phyloP scores from a whole-genome alignment of 495 filamentous ascomycete genomes.

The Zalerion maritima region DNA sequence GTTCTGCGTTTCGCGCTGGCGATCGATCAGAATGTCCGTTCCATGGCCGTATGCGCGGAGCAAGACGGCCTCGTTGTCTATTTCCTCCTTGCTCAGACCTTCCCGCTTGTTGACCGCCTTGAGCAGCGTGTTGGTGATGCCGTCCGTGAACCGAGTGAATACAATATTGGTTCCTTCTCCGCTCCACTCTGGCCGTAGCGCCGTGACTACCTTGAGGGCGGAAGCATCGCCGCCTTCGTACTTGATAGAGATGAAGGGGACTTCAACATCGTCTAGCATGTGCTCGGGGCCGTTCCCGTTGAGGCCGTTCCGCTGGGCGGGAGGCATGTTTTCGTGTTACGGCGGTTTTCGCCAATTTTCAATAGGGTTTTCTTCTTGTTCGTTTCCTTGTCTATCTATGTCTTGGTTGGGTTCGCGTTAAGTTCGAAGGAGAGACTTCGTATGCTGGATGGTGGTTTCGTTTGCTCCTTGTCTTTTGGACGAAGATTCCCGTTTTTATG shows the following conservation, averaged over 20 bases:
- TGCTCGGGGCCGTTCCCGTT: too few relatives aligned
- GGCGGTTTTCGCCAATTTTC: too few relatives aligned
- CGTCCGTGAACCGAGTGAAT: slow-evolving; percentile 86
- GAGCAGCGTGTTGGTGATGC: slow-evolving; percentile 89
- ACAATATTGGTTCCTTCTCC: slow-evolving; percentile 60
- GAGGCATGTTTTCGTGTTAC: too few relatives aligned
- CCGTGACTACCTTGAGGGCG: slow-evolving; percentile 61
- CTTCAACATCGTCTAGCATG: too few relatives aligned
- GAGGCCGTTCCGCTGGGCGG: too few relatives aligned
- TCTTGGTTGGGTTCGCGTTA: too few relatives aligned
- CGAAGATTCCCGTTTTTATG: too few relatives aligned
- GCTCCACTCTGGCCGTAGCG: slow-evolving; percentile 74
- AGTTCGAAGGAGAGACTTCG: too few relatives aligned
- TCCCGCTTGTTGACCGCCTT: slow-evolving; percentile 76
- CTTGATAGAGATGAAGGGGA: slow-evolving; percentile 50
- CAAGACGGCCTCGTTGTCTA: slow-evolving; percentile 78
- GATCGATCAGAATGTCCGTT: slow-evolving; percentile 91
- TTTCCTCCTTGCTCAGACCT: slow-evolving; percentile 58
- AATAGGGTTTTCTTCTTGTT: too few relatives aligned
- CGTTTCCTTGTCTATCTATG: too few relatives aligned
- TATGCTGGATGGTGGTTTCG: too few relatives aligned
- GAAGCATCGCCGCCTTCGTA: slow-evolving; percentile 62
- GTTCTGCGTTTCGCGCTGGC: slow-evolving; percentile 63
- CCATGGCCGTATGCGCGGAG: slow-evolving; percentile 90
- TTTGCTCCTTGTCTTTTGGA: too few relatives aligned